Conservation (phyloP, 2,329 filamentous ascomycete species). For the Hirsutella rhossiliensis region DNA sequence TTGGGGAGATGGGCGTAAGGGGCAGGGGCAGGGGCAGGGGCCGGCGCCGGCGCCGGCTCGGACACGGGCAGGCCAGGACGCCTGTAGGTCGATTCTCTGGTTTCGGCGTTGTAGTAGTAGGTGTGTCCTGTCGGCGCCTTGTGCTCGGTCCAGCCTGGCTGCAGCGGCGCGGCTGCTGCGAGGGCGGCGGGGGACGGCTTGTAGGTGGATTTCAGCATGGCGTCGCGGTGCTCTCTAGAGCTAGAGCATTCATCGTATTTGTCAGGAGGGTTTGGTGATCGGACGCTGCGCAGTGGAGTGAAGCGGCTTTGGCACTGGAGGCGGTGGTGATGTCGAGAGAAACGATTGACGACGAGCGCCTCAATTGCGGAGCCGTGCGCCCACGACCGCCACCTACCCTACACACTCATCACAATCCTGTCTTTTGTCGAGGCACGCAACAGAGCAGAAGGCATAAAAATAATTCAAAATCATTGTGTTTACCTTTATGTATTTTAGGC, state of each 20-base stretch:
- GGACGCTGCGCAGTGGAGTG: too few relatives aligned
- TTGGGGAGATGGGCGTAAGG: constrained; percentile 18
- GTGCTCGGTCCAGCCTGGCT: constrained; percentile 84
- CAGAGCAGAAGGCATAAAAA: too few relatives aligned
- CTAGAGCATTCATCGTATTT: not conserved
- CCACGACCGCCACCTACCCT: too few relatives aligned
- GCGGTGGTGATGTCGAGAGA: too few relatives aligned
- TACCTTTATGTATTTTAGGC: too few relatives aligned
- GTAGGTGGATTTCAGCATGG: constrained; percentile 71
- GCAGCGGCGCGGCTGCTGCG: constrained; percentile 43
- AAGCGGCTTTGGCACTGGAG: too few relatives aligned
- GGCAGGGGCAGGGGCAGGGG: constrained; percentile 17
- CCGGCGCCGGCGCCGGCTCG: constrained; percentile 7
- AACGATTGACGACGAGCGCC: too few relatives aligned
- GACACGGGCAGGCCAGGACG: constrained; percentile 41
- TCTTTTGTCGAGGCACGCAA: too few relatives aligned
- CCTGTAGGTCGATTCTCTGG: constrained; percentile 78
- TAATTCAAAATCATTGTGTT: too few relatives aligned
- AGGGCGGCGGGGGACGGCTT: constrained; percentile 35
- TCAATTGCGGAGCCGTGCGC: too few relatives aligned
- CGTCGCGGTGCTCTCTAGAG: too few relatives aligned
- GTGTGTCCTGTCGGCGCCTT: constrained; percentile 76
- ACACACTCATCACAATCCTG: too few relatives aligned
- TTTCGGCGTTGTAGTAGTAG: constrained; percentile 78
- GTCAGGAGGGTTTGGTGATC: not conserved